Percentiles rank a stretch among this genome's conserved stretches.
phyloP scores from a whole-genome alignment of 1,284 basidiomycete species.

The Entoloma clypeatum region DNA sequence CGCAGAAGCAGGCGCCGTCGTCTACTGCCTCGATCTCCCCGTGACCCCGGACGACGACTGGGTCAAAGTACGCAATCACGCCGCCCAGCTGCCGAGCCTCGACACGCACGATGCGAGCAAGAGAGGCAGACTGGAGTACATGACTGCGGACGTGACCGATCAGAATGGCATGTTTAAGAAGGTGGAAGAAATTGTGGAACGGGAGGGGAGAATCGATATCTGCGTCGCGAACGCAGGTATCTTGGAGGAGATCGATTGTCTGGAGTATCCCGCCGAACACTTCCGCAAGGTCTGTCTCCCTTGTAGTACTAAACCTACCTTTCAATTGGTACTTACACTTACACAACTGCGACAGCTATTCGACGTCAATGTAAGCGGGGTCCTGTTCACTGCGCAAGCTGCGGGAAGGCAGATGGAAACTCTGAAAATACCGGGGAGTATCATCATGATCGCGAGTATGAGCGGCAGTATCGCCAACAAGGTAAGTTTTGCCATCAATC shows the following conservation, averaged over 20 bases:
- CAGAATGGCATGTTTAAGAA: slow-evolving; percentile 50
- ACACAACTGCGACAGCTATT: slow-evolving; percentile 47
- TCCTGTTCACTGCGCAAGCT: slow-evolving; percentile 73
- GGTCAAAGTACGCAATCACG: slow-evolving; percentile 46
- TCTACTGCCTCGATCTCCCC: slow-evolving; percentile 53
- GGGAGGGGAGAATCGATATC: slow-evolving; percentile 60
- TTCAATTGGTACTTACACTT: background rate
- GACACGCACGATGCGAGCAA: slow-evolving; percentile 7
- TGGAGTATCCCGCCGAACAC: slow-evolving; percentile 64
- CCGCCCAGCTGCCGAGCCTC: slow-evolving; percentile 50
- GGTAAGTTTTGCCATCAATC: slow-evolving; percentile 30
- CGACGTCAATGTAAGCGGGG: slow-evolving; percentile 71
- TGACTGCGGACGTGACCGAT: slow-evolving; percentile 58
- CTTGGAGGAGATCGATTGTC: slow-evolving; percentile 52
- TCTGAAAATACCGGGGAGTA: slow-evolving; percentile 65
- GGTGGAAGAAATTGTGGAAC: slow-evolving; percentile 54
- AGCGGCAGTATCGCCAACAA: slow-evolving; percentile 76
- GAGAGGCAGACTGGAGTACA: slow-evolving; percentile 59
- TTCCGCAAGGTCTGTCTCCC: slow-evolving; percentile 57
- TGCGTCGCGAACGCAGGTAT: slow-evolving; percentile 75
- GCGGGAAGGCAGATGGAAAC: slow-evolving; percentile 72
- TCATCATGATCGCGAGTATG: slow-evolving; percentile 80
- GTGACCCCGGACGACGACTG: slow-evolving; percentile 45
- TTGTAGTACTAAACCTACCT: too few species aligned
- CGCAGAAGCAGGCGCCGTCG: slow-evolving; percentile 48